A percentile compares a stretch with the other conserved stretches of the same genome.
Evolutionary conservation across 768 basidiomycete species (phyloP).

Genomic region (Ramaria sp.): DNA sequence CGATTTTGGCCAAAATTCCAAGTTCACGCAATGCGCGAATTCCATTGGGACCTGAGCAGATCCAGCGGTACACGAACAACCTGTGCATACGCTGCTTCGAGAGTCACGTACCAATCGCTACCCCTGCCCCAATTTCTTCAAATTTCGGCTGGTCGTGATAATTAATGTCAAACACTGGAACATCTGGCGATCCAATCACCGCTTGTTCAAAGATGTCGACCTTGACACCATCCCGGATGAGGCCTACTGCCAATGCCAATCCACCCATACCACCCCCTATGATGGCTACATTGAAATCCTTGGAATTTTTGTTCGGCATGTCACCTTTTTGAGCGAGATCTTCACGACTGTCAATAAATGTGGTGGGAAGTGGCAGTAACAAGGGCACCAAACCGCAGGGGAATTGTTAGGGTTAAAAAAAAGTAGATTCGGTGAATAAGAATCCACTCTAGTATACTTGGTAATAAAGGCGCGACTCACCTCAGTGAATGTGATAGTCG

Average conservation of each 20-base stretch:
- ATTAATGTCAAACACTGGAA: neutral
- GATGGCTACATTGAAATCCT: slow-evolving; percentile 39
- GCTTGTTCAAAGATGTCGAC: slow-evolving; percentile 45
- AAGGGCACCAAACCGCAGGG: neutral
- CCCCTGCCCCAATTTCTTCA: slow-evolving; percentile 44
- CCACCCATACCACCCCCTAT: slow-evolving; percentile 49
- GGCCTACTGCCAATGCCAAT: slow-evolving; percentile 34
- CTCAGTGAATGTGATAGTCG: too few species aligned
- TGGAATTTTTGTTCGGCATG: slow-evolving; percentile 10
- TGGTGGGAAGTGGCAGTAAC: neutral
- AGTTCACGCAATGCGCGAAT: slow-evolving; percentile 32
- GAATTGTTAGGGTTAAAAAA: too few species aligned
- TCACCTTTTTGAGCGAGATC: neutral
- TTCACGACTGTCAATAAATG: neutral
- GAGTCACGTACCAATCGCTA: slow-evolving; percentile 30
- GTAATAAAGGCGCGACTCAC: too few species aligned
- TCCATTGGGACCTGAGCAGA: slow-evolving; percentile 36
- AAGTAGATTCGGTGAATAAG: too few species aligned
- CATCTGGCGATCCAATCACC: slow-evolving; percentile 19
- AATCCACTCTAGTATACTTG: too few species aligned
- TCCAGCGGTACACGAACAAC: neutral
- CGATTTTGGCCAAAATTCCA: slow-evolving; percentile 31
- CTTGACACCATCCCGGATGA: slow-evolving; percentile 30
- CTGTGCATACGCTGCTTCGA: neutral
- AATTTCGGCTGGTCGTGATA: slow-evolving; percentile 27